These are phyloP conservation scores for Yamadazyma scolyti DNA, from an alignment of 805 yeast species.

Conservation along the genomic window DNA sequence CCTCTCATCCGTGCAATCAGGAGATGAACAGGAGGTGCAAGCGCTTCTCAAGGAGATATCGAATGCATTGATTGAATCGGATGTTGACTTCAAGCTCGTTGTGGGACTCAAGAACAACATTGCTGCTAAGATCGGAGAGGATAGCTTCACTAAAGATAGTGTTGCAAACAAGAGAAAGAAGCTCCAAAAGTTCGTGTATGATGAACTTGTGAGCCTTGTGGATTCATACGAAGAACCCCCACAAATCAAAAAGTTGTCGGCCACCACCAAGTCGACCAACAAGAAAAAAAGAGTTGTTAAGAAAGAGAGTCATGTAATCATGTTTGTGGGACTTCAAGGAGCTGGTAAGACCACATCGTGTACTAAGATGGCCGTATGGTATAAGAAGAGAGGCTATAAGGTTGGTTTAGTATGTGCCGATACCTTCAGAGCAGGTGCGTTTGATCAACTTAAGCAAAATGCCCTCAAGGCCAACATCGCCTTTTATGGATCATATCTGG, in stretches of 20 bases:
- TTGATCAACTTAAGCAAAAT: constrained; percentile 95
- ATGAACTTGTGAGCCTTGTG: constrained; percentile 82
- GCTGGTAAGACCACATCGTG: constrained; percentile 98
- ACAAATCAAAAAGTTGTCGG: constrained; percentile 76
- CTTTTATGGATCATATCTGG: constrained; percentile 90
- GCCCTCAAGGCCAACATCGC: constrained; percentile 95
- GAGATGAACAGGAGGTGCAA: constrained; percentile 35
- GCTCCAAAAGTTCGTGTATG: constrained; percentile 89
- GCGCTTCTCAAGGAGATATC: constrained; percentile 81
- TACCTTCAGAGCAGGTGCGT: constrained; percentile 99
- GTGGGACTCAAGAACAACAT: constrained; percentile 67
- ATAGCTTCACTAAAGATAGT: constrained; percentile 48
- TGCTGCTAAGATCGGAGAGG: constrained; percentile 45
- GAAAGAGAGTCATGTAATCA: constrained; percentile 56
- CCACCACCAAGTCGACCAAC: constrained; percentile 17
- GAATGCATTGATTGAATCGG: constrained; percentile 88
- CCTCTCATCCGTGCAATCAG: constrained; percentile 38
- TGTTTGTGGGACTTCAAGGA: constrained; percentile 99
- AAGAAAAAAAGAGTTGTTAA: constrained; percentile 9
- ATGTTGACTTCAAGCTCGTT: constrained; percentile 85
- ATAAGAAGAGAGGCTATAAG: constrained; percentile 88
- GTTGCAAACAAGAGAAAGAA: constrained; percentile 72
- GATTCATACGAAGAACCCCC: constrained; percentile 64
- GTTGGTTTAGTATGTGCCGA: constrained; percentile 98
- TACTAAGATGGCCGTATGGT: constrained; percentile 93